Conservation (phyloP, 164 flowering plant genomes). For the Magnolia officinalis region DNA sequence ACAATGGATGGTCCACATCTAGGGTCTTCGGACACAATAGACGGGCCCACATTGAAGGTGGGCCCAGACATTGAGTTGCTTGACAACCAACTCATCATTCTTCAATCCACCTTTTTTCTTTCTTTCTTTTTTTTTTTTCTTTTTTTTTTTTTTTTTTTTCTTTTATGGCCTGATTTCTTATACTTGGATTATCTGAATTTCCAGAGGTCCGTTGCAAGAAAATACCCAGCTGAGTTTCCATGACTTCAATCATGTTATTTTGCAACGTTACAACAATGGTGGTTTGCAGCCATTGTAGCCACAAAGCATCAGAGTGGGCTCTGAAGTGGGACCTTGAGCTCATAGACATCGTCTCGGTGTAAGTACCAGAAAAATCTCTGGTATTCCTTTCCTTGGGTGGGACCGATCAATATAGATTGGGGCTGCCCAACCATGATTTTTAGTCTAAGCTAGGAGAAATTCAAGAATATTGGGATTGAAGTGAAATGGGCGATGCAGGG, state of each 20-base stretch:
- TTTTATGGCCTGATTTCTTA: neutral
- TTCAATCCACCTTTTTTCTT: too few relatives aligned
- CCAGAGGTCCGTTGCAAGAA: slow-evolving; percentile 19
- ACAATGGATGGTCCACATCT: too few relatives aligned
- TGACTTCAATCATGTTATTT: slow-evolving; percentile 24
- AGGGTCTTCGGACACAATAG: too few relatives aligned
- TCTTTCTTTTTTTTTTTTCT: too few relatives aligned
- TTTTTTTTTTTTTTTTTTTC: too few relatives aligned
- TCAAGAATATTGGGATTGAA: neutral
- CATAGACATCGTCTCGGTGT: slow-evolving; percentile 21
- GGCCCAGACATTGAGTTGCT: too few relatives aligned
- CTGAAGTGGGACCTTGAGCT: slow-evolving; percentile 25
- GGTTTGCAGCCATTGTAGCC: slow-evolving; percentile 16
- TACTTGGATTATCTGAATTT: neutral
- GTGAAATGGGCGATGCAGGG: neutral
- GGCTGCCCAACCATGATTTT: too few relatives aligned
- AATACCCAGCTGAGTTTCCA: slow-evolving; percentile 20
- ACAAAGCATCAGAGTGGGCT: slow-evolving; percentile 18
- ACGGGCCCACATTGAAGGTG: too few relatives aligned
- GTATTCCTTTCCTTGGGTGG: too few relatives aligned
- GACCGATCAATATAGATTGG: too few relatives aligned
- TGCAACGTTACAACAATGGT: slow-evolving; percentile 19
- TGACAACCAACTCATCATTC: too few relatives aligned
- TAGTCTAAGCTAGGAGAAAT: too few relatives aligned
- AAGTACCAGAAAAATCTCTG: slow-evolving; percentile 1